Evolutionary conservation across 345 rosid species (phyloP), one percentile per base, ranked within the genome.

Genomic region (Eucalyptus regnans): DNA sequence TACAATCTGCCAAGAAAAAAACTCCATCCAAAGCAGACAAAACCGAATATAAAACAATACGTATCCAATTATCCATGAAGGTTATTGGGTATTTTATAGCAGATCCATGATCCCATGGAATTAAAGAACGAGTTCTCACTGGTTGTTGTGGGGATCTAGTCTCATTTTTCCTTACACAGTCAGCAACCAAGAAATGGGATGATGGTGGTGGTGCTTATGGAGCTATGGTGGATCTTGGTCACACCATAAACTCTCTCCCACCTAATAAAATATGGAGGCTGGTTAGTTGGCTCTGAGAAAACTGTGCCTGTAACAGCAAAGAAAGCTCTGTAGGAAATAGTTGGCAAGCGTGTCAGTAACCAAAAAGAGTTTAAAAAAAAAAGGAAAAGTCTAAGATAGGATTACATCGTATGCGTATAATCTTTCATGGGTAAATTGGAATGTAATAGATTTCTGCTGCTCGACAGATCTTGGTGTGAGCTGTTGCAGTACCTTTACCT

Each of bases 341-440:
- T 95, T 95, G 98, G 97, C 96, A 93, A 92, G 85, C 92, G 90
- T 95, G 99, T 95, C 96, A 93, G 98, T 93, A 41, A 76, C 27
- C 83, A 76, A 41, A 41, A 76, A 20, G 83, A 76, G 83, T 41
- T 37, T 0, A 14, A 31, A 87, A 93, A 89, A 91, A 90, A 8
- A 4, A 71, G 88, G 88, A 89, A 48, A 27, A 81, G 89, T 92
- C 88, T 92, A 87, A 90, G 92, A 71, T 89, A 95, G 93, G 22
- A 51, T 88, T 43, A 4, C 84, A 43, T 68, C 10, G 20, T 31
- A 33, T 31, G 10, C 80, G 23, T 10, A 33, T 68, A 9, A 68
- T 68, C 23, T 33, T 68, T 68, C 80, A 76, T 10, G 5, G 25
- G 41, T 18, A 25, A 33, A 71, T 5, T 71, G 4, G 5, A 37